phyloP scores from a whole-genome alignment of 2,329 filamentous ascomycete species.

The Penicillium sp. region DNA sequence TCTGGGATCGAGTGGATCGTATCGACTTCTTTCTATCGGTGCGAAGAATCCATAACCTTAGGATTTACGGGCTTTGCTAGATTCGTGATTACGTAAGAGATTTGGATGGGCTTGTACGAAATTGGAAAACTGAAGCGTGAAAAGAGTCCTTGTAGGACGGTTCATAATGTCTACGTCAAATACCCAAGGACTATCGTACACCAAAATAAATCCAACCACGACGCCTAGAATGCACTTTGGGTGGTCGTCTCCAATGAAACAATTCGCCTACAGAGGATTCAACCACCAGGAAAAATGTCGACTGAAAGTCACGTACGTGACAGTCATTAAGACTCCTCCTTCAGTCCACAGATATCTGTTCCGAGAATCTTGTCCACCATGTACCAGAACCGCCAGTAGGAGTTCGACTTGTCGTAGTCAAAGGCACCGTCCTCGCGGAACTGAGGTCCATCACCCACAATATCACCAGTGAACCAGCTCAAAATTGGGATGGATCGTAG shows the following conservation, averaged over 20 bases:
- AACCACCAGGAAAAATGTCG: too few species aligned
- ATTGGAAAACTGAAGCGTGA: neutral
- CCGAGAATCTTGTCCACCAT: conserved; percentile 57
- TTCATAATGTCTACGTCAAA: conserved; percentile 16
- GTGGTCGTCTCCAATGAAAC: neutral
- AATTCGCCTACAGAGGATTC: too few species aligned
- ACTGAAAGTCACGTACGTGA: neutral
- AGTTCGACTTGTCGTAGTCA: conserved; percentile 66
- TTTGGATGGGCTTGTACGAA: neutral
- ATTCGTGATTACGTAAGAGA: neutral
- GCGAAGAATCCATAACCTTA: neutral
- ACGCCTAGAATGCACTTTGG: conserved; percentile 15
- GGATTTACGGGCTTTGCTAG: neutral
- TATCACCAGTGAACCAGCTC: conserved; percentile 66
- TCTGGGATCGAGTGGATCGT: neutral
- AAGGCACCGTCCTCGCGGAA: conserved; percentile 53
- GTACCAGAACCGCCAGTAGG: conserved; percentile 63
- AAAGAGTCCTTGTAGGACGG: neutral
- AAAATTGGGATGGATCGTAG: conserved; percentile 67
- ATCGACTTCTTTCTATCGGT: neutral
- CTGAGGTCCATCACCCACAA: conserved; percentile 48
- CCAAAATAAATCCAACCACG: conserved; percentile 3
- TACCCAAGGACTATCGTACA: conserved; percentile 18
- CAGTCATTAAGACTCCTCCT: conserved; percentile 45
- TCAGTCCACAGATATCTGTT: conserved; percentile 62